Evolutionary conservation across 129 eudicot genomes (phyloP), one percentile per base, ranked within the genome.

Genomic region (Chrysanthemum makinoi): DNA sequence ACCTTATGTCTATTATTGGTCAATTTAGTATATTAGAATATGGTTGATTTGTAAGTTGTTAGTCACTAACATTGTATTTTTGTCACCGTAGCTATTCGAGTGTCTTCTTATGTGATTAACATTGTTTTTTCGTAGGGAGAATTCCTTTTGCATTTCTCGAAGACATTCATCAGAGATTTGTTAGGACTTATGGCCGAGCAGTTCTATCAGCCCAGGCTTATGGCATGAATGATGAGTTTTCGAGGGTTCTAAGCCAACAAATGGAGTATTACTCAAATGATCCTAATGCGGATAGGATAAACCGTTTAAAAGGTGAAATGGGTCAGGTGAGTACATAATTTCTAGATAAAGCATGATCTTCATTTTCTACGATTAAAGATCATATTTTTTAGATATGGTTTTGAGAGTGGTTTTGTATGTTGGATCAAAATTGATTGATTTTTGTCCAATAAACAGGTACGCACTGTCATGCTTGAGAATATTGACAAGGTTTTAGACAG

Each of bases 211-310:
- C 99, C 15, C 96, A 91, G 59, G 93, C 99, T 66, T 94, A 94
- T 79, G 96, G 88, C 46, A 94, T 94, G 97, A 94, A 94, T 82
- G 99, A 89, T 75, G 99, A 94, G 67, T 94, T 94, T 77, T 94
- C 97, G 19, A 84, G 99, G 83, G 94, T 90, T 68, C 74, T 94
- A 66, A 94, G 86, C 80, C 97, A 94, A 73, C 97, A 90, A 79
- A 89, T 94, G 84, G 99, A 94, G 26, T 94, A 87, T 74, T 94
- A 78, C 86, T 87, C 99, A 9, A 94, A 79, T 58, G 99, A 94
- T 74, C 97, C 99, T 62, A 90, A 88, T 86, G 97, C 97, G 24
- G 99, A 90, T 75, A 86, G 99, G 75, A 84, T 94, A 50, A 94
- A 94, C 82, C 80, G 96, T 56, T 82, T 94, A 33, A 90, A 82